phyloP scores from a whole-genome alignment of 2,329 filamentous ascomycete genomes.

The Colletotrichum liaoningense region DNA sequence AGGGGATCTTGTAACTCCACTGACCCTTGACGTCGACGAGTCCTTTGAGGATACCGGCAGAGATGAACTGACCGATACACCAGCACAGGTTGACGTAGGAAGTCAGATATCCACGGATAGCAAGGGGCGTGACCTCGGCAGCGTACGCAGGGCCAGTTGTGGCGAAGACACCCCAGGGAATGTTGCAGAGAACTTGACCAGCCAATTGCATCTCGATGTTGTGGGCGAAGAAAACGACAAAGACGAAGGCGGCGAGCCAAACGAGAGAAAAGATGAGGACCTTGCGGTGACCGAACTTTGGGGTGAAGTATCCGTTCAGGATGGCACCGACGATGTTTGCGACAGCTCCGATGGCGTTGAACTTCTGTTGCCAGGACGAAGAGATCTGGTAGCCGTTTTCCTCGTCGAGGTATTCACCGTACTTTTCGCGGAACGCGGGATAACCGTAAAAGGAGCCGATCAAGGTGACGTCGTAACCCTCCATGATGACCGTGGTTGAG shows the following conservation, averaged over 20 bases:
- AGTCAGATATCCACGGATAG: slow-evolving; percentile 55
- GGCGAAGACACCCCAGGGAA: slow-evolving; percentile 59
- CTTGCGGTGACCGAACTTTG: slow-evolving; percentile 55
- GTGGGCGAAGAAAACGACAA: slow-evolving; percentile 61
- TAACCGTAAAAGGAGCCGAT: slow-evolving; percentile 60
- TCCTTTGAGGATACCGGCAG: slow-evolving; percentile 52
- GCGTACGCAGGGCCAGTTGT: slow-evolving; percentile 56
- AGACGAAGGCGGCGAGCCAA: slow-evolving; percentile 56
- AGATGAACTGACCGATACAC: slow-evolving; percentile 55
- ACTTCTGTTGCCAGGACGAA: slow-evolving; percentile 62
- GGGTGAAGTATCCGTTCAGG: slow-evolving; percentile 55
- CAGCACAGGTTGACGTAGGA: slow-evolving; percentile 58
- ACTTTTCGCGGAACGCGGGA: slow-evolving; percentile 51
- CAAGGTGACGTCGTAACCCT: slow-evolving; percentile 61
- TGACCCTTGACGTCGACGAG: slow-evolving; percentile 47
- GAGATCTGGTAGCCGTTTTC: slow-evolving; percentile 58
- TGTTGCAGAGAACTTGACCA: slow-evolving; percentile 58
- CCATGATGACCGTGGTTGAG: slow-evolving; percentile 62
- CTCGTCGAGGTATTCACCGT: slow-evolving; percentile 48
- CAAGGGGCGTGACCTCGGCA: slow-evolving; percentile 55
- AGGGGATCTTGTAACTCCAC: slow-evolving; percentile 54
- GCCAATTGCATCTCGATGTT: slow-evolving; percentile 55
- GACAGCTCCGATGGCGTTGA: slow-evolving; percentile 51
- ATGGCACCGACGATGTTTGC: slow-evolving; percentile 53
- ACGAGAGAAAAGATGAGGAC: slow-evolving; percentile 56